Conservation (phyloP, 169 alveolate species). For the Plasmodium blacklocki region DNA sequence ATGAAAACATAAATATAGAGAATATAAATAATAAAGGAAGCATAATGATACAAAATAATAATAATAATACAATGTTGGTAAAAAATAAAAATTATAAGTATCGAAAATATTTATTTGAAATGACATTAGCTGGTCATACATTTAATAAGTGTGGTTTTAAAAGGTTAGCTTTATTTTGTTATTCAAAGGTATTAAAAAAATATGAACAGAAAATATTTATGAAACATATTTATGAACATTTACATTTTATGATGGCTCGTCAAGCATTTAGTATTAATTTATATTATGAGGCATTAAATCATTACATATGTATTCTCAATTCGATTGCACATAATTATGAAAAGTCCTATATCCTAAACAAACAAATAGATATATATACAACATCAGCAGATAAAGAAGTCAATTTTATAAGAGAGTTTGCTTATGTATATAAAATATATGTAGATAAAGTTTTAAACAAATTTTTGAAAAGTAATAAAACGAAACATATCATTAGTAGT, state of each 20-base stretch:
- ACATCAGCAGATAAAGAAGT: constrained; percentile 47
- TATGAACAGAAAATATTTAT: constrained; percentile 70
- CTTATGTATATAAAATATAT: constrained; percentile 61
- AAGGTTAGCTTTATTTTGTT: constrained; percentile 80
- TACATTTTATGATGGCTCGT: constrained; percentile 82
- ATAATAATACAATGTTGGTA: not conserved
- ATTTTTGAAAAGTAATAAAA: not conserved
- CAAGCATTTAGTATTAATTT: constrained; percentile 78
- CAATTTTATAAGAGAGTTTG: constrained; percentile 60
- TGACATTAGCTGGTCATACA: constrained; percentile 82
- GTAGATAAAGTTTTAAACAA: constrained; percentile 44
- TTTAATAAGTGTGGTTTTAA: constrained; percentile 80
- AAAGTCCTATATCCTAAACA: constrained; percentile 44
- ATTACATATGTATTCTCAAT: constrained; percentile 74
- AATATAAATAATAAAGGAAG: not conserved
- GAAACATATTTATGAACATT: constrained; percentile 78
- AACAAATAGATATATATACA: constrained; percentile 27
- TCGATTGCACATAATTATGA: constrained; percentile 55
- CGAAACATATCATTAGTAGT: not conserved
- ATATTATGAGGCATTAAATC: constrained; percentile 68
- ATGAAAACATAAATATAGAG: not conserved
- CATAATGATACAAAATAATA: not conserved
- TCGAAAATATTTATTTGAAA: constrained; percentile 75
- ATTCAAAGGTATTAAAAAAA: constrained; percentile 57
- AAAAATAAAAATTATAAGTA: constrained; percentile 31